Evolutionary conservation across 306 rosid genomes (phyloP).

Genomic region (Pterocarpus santalinus): DNA sequence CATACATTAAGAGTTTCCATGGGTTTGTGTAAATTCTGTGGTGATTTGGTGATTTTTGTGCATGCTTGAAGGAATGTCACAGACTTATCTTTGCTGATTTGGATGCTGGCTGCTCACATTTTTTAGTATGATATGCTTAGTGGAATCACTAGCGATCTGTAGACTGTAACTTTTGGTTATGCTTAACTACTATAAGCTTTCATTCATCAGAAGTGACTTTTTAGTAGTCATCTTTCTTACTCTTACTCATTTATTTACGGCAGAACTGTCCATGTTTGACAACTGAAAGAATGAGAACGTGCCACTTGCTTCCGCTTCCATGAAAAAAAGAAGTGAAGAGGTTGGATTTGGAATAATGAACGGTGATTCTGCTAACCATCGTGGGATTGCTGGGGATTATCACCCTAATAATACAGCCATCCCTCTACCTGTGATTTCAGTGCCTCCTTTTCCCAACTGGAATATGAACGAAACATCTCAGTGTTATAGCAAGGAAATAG

Average conservation of each 20-base stretch:
- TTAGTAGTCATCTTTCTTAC: not conserved
- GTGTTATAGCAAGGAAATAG: constrained; percentile 15
- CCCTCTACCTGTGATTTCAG: constrained; percentile 28
- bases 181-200: constrained; percentile 14
- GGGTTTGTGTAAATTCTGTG: too few species aligned
- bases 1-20: too few species aligned
- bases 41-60: too few species aligned
- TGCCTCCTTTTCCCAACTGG: constrained; percentile 35
- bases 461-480: constrained; percentile 41
- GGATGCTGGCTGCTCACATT: not conserved
- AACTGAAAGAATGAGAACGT: not conserved
- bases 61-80: not conserved
- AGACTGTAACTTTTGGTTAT: not conserved
- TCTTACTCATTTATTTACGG: not conserved
- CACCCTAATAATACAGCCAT: not conserved
- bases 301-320: constrained; percentile 31
- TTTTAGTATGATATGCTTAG: not conserved
- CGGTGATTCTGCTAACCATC: constrained; percentile 10
- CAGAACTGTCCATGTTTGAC: constrained; percentile 1
- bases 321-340: constrained; percentile 40
- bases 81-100: not conserved
- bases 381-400: constrained; percentile 6
- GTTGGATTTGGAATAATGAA: not conserved
- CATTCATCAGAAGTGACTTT: not conserved
- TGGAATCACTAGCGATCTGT: too few species aligned